These are phyloP conservation scores for Durio zibethinus DNA, from an alignment of 345 rosid genomes.

Conservation along the genomic window DNA sequence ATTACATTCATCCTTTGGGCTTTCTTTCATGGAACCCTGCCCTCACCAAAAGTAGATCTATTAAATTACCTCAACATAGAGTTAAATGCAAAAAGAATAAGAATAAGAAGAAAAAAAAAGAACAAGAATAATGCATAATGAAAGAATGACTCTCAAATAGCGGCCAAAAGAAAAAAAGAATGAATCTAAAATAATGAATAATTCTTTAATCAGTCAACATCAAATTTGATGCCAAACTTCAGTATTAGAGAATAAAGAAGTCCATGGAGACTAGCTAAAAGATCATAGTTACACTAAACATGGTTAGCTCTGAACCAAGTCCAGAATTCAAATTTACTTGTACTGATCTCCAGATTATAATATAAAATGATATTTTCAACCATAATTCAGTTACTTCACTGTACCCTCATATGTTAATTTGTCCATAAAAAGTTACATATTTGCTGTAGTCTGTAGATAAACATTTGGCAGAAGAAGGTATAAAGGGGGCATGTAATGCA, in stretches of 20 bases:
- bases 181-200: not conserved
- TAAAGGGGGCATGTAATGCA: not conserved
- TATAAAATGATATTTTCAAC: not conserved
- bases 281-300: not conserved
- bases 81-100: not conserved
- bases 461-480: not conserved
- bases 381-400: not conserved
- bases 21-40: slow-evolving; percentile 38
- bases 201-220: slow-evolving; percentile 1
- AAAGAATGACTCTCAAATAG: not conserved
- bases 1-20: slow-evolving; percentile 38
- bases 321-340: not conserved
- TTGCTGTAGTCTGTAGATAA: not conserved
- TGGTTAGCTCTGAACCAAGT: not conserved
- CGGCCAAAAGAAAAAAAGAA: not conserved
- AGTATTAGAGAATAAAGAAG: not conserved
- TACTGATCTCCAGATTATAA: not conserved
- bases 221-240: not conserved
- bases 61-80: not conserved
- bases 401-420: not conserved
- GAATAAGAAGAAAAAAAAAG: too few species aligned
- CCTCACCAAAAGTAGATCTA: slow-evolving; percentile 20
- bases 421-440: not conserved
- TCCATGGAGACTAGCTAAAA: not conserved
- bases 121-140: not conserved